Evolutionary conservation across 805 yeast genomes (phyloP).

Genomic region (Saturnispora serradocipensis): DNA sequence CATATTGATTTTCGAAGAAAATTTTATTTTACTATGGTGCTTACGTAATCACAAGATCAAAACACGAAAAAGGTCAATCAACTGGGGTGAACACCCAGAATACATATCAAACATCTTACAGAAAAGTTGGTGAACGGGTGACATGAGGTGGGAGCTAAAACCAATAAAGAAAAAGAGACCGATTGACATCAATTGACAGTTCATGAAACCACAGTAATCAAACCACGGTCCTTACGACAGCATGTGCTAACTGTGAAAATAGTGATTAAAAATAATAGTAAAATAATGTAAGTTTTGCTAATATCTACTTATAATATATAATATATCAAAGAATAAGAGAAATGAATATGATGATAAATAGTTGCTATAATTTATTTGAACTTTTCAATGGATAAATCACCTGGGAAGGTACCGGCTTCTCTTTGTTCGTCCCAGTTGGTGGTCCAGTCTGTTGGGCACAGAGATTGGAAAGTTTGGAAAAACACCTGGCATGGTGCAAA

Average conservation of each 20-base stretch:
- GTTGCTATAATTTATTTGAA: slow-evolving; percentile 15
- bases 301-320: background rate
- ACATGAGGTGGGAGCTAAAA: no score
- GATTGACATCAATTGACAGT: no score
- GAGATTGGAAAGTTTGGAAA: slow-evolving; percentile 79
- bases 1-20: background rate
- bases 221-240: no score
- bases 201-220: no score
- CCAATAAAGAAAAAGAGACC: no score
- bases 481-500: slow-evolving; percentile 96
- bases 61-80: background rate
- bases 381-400: slow-evolving; percentile 29
- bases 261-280: background rate
- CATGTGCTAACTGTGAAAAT: background rate
- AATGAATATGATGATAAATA: background rate
- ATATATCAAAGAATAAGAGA: background rate
- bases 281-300: background rate
- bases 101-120: background rate
- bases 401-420: slow-evolving; percentile 35
- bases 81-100: background rate
- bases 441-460: slow-evolving; percentile 80
- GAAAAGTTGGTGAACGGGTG: no score
- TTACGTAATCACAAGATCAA: background rate
- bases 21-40: background rate
- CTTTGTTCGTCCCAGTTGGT: slow-evolving; percentile 87